These are phyloP conservation scores for Abrus pulchellus DNA, from an alignment of 306 rosid species.

Conservation along the genomic window DNA sequence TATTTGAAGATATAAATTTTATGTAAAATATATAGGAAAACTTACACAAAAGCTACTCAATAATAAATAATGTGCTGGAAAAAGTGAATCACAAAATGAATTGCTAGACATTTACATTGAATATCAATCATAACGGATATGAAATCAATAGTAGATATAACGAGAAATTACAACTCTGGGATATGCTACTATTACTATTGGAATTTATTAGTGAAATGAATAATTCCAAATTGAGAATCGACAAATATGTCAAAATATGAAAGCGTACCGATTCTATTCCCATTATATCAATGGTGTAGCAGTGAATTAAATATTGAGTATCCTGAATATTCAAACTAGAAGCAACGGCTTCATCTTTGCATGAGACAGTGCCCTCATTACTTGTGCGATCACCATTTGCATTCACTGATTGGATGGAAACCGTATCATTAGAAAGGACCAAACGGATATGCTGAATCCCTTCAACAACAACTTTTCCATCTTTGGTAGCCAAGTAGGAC, in stretches of 20 bases:
- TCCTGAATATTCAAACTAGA: conserved; percentile 54
- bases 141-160: neutral
- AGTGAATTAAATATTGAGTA: conserved; percentile 47
- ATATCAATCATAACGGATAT: neutral
- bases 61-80: neutral
- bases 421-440: conserved; percentile 47
- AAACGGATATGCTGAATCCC: conserved; percentile 50
- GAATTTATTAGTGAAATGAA: neutral
- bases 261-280: conserved; percentile 66
- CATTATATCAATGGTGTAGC: conserved; percentile 60
- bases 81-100: neutral
- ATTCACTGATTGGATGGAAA: conserved; percentile 47
- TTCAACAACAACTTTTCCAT: conserved; percentile 55
- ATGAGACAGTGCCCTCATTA: conserved; percentile 47
- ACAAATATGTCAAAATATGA: conserved; percentile 17
- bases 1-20: neutral
- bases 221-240: neutral
- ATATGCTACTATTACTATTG: neutral
- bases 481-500: conserved; percentile 55
- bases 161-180: neutral
- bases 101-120: neutral
- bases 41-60: neutral
- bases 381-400: conserved; percentile 37
- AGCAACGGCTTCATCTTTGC: conserved; percentile 45
- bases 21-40: neutral